These are phyloP conservation scores for Pythium periplocum DNA, from an alignment of 352 stramenopile genomes.

Conservation along the genomic window DNA sequence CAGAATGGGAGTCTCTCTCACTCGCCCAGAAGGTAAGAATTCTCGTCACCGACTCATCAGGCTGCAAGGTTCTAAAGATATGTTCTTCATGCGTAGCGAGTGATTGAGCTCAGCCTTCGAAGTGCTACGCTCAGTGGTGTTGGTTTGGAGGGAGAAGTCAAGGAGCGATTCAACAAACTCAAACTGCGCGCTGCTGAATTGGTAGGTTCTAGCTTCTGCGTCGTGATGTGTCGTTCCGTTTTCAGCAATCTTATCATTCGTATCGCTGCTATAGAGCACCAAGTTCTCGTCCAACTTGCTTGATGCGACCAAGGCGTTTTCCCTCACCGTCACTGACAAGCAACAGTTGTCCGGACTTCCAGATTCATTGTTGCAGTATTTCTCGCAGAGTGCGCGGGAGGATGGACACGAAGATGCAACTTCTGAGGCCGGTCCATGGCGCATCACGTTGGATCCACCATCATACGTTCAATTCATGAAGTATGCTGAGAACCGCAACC, in stretches of 20 bases:
- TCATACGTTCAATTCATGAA: conserved; percentile 96
- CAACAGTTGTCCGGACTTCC: conserved; percentile 89
- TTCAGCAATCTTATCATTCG: neutral
- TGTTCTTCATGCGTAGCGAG: conserved; percentile 29
- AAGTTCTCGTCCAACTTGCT: conserved; percentile 97
- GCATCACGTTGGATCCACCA: conserved; percentile 93
- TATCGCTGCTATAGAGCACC: conserved; percentile 54
- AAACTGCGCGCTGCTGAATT: conserved; percentile 91
- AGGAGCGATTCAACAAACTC: conserved; percentile 95
- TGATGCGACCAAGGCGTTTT: conserved; percentile 95
- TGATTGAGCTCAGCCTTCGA: conserved; percentile 87
- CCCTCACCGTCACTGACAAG: conserved; percentile 83
- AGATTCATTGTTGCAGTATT: conserved; percentile 87
- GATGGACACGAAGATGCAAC: conserved; percentile 63
- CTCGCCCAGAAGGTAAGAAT: conserved; percentile 52
- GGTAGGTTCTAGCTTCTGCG: conserved; percentile 16
- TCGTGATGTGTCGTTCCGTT: neutral
- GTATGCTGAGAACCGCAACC: conserved; percentile 84
- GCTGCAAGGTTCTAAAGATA: neutral
- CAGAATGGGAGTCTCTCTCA: conserved; percentile 48
- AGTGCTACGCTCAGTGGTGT: conserved; percentile 92
- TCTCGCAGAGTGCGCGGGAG: conserved; percentile 80
- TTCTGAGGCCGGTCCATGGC: conserved; percentile 87
- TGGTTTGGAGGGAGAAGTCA: conserved; percentile 86
- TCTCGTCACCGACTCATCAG: conserved; percentile 3